These are phyloP conservation scores for Penicillium antarcticum DNA, from an alignment of 495 filamentous ascomycete species.

Conservation along the genomic window DNA sequence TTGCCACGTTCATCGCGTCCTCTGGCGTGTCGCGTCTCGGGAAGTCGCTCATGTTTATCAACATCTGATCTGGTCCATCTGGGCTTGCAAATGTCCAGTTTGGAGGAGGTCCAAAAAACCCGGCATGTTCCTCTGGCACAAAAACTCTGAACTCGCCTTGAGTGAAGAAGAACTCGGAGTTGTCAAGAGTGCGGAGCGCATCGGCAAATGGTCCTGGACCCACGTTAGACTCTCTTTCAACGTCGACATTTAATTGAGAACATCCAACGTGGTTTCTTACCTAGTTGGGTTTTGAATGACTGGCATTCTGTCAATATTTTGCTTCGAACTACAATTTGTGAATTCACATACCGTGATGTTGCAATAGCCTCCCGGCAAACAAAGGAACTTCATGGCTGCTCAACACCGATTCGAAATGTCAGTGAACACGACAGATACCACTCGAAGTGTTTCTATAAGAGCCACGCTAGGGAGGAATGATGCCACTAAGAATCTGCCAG, in stretches of 20 bases:
- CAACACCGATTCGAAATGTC: too few species aligned
- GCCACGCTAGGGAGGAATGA: neutral
- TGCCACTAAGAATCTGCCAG: conserved; percentile 10
- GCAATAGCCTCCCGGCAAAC: conserved; percentile 25
- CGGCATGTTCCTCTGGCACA: conserved; percentile 10
- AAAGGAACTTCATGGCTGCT: conserved; percentile 27
- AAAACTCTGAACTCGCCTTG: conserved; percentile 16
- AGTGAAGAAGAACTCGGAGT: conserved; percentile 22
- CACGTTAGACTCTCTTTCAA: neutral
- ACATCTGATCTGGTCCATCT: conserved; percentile 2
- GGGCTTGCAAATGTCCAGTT: conserved; percentile 19
- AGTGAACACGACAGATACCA: neutral
- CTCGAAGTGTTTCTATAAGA: neutral
- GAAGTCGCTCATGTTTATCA: conserved; percentile 18
- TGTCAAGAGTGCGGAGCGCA: conserved; percentile 9
- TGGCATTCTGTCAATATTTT: neutral
- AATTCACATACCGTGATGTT: conserved; percentile 19
- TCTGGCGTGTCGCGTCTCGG: conserved; percentile 22
- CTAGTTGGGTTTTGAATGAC: conserved; percentile 24
- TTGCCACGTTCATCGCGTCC: conserved; percentile 11
- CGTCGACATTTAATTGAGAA: neutral
- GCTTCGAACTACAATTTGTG: neutral
- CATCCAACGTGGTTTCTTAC: conserved; percentile 9
- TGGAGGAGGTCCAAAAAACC: conserved; percentile 30
- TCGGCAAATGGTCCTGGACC: conserved; percentile 19